Conservation (phyloP, 2,329 filamentous ascomycete species). For the Xylariaceae sp. region DNA sequence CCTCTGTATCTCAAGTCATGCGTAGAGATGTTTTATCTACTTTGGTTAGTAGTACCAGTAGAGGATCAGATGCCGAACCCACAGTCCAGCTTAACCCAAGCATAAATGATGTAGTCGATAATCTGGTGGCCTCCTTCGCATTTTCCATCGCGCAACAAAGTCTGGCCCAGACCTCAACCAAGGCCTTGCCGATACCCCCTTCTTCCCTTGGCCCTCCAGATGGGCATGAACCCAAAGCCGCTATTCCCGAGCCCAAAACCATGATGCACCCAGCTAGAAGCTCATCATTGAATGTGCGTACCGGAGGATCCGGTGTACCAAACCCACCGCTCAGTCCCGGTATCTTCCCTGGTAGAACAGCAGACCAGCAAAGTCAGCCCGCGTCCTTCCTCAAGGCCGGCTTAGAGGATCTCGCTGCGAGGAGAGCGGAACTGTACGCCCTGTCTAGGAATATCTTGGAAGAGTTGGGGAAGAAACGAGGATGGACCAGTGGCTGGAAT, state of each 20-base stretch:
- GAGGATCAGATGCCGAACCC: slow-evolving; percentile 30
- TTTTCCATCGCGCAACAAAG: slow-evolving; percentile 75
- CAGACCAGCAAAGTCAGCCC: slow-evolving; percentile 38
- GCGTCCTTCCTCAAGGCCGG: slow-evolving; percentile 58
- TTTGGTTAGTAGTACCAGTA: slow-evolving; percentile 40
- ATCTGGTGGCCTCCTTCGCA: slow-evolving; percentile 72
- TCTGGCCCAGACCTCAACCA: slow-evolving; percentile 68
- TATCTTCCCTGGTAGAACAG: slow-evolving; percentile 47
- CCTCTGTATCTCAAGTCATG: slow-evolving; percentile 73
- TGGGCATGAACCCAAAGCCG: slow-evolving; percentile 55
- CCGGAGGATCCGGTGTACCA: slow-evolving; percentile 22
- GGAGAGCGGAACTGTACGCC: slow-evolving; percentile 75
- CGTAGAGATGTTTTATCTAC: slow-evolving; percentile 71
- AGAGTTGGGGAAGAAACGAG: slow-evolving; percentile 63
- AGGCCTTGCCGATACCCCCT: slow-evolving; percentile 62
- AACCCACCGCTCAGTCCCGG: slow-evolving; percentile 47
- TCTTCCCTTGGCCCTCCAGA: slow-evolving; percentile 47
- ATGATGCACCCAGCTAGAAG: slow-evolving; percentile 65
- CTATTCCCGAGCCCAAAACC: slow-evolving; percentile 65
- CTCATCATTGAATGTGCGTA: slow-evolving; percentile 54
- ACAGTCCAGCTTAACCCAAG: slow-evolving; percentile 31
- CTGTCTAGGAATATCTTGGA: slow-evolving; percentile 78
- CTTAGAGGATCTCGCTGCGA: slow-evolving; percentile 76
- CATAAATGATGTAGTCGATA: slow-evolving; percentile 59
- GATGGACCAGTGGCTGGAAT: slow-evolving; percentile 76